Percentiles rank a stretch among this genome's conserved stretches.
Evolutionary conservation across 768 basidiomycete species (phyloP).

Genomic region (Jaapia argillacea): DNA sequence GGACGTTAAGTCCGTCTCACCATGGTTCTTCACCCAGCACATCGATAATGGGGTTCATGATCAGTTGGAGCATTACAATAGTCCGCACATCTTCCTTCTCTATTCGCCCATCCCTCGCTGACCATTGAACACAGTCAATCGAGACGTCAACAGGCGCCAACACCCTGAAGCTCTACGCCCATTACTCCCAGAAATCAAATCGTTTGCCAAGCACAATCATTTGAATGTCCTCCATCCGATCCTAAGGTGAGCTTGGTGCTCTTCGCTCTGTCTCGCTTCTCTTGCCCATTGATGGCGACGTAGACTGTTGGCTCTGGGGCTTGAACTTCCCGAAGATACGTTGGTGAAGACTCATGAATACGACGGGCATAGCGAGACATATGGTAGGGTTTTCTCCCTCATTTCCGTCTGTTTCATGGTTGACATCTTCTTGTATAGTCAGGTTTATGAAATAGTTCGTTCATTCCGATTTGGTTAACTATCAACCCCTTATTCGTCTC

Average conservation of each 20-base stretch:
- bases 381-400: not conserved
- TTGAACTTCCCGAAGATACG: slow-evolving; percentile 45
- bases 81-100: slow-evolving; percentile 19
- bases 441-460: slow-evolving; percentile 61
- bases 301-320: slow-evolving; percentile 30
- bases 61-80: slow-evolving; percentile 34
- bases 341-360: slow-evolving; percentile 38
- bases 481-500: too few relatives aligned
- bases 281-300: too few relatives aligned
- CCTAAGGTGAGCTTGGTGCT: slow-evolving; percentile 29
- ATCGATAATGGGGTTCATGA: slow-evolving; percentile 32
- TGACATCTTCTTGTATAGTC: slow-evolving; percentile 21
- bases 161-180: slow-evolving; percentile 43
- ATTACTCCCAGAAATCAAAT: slow-evolving; percentile 40
- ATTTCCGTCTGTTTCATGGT: not conserved
- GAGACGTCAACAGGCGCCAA: slow-evolving; percentile 31
- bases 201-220: slow-evolving; percentile 41
- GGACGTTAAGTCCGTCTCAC: too few relatives aligned
- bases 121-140: slow-evolving; percentile 30
- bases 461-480: too few relatives aligned
- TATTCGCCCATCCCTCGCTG: not conserved
- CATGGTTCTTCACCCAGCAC: slow-evolving; percentile 18
- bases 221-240: slow-evolving; percentile 39
- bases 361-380: not conserved
- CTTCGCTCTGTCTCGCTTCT: too few relatives aligned